A percentile compares a stretch with the other conserved stretches of the same genome.
phyloP scores from a whole-genome alignment of 73 alveolate genomes.

The Effrenium voratum region DNA sequence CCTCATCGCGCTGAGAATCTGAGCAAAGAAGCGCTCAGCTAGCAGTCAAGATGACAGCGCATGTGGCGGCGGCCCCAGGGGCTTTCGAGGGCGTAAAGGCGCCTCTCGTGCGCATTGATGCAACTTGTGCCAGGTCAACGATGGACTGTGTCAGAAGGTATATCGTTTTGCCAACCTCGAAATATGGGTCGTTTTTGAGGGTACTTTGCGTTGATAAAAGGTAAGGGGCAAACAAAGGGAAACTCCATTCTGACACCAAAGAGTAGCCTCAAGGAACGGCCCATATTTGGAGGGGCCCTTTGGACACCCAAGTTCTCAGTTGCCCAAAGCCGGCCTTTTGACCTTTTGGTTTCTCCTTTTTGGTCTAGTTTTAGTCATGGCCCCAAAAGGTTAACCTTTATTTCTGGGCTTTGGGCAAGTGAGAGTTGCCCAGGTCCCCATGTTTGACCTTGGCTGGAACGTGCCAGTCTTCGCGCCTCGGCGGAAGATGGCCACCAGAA shows the following conservation, averaged over 20 bases:
- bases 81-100: no score
- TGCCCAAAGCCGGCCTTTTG: background rate
- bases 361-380: no score
- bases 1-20: background rate
- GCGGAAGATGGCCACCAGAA: no score
- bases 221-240: no score
- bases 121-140: no score
- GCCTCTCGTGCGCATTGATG: no score
- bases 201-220: no score
- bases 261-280: background rate
- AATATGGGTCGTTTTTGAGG: no score
- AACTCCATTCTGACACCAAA: no score
- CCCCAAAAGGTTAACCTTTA: background rate
- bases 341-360: background rate
- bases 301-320: background rate
- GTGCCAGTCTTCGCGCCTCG: conserved; percentile 70
- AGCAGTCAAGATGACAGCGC: conserved; percentile 44
- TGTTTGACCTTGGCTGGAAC: conserved; percentile 55
- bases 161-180: no score
- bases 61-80: conserved; percentile 21
- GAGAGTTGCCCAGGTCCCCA: conserved; percentile 41
- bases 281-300: background rate
- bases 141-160: no score
- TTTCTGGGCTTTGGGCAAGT: background rate
- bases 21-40: background rate